Conservation (phyloP, 148 eudicot species). For the Silene latifolia region DNA sequence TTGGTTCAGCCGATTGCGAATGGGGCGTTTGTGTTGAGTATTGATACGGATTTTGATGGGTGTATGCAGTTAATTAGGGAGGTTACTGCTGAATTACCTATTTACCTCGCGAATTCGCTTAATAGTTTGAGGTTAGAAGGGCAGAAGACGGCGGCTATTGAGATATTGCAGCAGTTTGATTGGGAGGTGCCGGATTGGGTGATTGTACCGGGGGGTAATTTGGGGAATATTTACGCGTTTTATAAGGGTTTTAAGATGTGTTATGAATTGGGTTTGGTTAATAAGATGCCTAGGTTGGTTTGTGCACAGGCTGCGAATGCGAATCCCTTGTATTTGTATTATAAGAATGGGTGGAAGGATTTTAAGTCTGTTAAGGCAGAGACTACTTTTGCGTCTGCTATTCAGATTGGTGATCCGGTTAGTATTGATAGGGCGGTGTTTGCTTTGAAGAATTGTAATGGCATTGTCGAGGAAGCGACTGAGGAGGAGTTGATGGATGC, state of each 20-base stretch:
- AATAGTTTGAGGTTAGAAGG: constrained; percentile 83
- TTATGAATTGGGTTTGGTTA: constrained; percentile 74
- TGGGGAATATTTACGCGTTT: constrained; percentile 89
- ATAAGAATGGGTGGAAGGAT: constrained; percentile 71
- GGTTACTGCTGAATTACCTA: constrained; percentile 77
- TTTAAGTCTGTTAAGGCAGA: constrained; percentile 75
- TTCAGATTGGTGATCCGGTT: constrained; percentile 97
- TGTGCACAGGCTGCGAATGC: constrained; percentile 98
- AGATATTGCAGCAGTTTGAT: constrained; percentile 90
- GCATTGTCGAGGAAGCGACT: constrained; percentile 93
- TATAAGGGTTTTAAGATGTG: constrained; percentile 95
- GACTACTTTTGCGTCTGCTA: constrained; percentile 88
- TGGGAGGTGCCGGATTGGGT: constrained; percentile 99
- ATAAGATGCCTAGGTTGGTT: constrained; percentile 72
- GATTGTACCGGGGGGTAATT: constrained; percentile 90
- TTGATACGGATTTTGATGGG: constrained; percentile 70
- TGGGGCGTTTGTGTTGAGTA: constrained; percentile 68
- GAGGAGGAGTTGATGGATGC: constrained; percentile 98
- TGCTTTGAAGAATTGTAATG: constrained; percentile 62
- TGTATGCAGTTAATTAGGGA: constrained; percentile 91
- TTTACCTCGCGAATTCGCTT: constrained; percentile 75
- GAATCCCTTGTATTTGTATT: constrained; percentile 75
- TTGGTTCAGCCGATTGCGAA: constrained; percentile 89
- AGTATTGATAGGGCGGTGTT: constrained; percentile 87
- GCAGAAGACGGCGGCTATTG: constrained; percentile 76